Evolutionary conservation across 202 grass and related monocot genomes (phyloP).

Genomic region (Dendrocalamus latiflorus): DNA sequence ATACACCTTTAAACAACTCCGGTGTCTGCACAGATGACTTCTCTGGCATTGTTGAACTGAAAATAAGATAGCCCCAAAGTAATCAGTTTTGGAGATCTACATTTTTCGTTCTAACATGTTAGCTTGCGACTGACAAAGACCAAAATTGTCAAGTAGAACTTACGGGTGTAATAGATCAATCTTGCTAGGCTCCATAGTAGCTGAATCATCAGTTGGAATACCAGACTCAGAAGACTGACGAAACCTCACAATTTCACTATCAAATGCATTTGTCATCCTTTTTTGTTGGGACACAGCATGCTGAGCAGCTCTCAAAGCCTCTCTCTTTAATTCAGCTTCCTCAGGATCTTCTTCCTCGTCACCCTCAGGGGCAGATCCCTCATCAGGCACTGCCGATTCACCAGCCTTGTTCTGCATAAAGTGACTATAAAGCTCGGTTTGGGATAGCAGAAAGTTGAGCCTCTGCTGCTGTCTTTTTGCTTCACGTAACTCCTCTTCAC

Average conservation of each 20-base stretch:
- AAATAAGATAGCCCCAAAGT: slow-evolving; percentile 35
- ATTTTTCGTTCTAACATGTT: slow-evolving; percentile 2
- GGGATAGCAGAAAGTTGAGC: slow-evolving; percentile 92
- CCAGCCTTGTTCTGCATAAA: slow-evolving; percentile 96
- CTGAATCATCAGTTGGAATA: slow-evolving; percentile 52
- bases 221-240: slow-evolving; percentile 50
- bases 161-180: slow-evolving; percentile 97
- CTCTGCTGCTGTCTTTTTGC: slow-evolving; percentile 98
- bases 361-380: slow-evolving; percentile 44
- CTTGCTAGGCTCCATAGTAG: slow-evolving; percentile 55
- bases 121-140: neutral
- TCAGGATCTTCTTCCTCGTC: slow-evolving; percentile 76
- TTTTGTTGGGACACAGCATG: slow-evolving; percentile 92
- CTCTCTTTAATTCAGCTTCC: slow-evolving; percentile 82
- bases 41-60: slow-evolving; percentile 96
- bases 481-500: slow-evolving; percentile 90
- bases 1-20: slow-evolving; percentile 85
- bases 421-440: slow-evolving; percentile 98
- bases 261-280: slow-evolving; percentile 93
- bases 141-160: slow-evolving; percentile 38
- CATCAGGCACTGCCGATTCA: slow-evolving; percentile 42
- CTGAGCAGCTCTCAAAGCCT: slow-evolving; percentile 86
- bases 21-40: slow-evolving; percentile 89
- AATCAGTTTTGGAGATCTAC: slow-evolving; percentile 25
- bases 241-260: slow-evolving; percentile 76